These are phyloP conservation scores for Ogataea hybrid DNA, from an alignment of 1,139 yeast species.

Conservation along the genomic window DNA sequence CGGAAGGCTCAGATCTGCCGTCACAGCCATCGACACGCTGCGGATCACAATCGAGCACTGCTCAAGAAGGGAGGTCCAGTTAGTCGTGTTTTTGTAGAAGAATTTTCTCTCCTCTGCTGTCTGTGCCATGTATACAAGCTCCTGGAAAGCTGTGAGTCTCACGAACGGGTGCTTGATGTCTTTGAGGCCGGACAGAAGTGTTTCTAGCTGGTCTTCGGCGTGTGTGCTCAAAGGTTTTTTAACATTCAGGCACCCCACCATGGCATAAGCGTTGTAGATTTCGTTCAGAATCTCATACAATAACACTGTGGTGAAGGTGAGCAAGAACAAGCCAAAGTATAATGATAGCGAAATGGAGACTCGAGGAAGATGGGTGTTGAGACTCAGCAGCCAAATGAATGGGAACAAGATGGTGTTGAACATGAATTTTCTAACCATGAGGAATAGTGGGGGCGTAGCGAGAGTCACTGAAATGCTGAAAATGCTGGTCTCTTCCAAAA, in stretches of 20 bases:
- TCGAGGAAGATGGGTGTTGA: slow-evolving; percentile 38
- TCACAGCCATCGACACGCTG: slow-evolving; percentile 43
- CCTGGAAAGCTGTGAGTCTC: slow-evolving; percentile 71
- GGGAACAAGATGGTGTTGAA: slow-evolving; percentile 39
- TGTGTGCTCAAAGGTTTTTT: slow-evolving; percentile 66
- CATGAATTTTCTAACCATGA: slow-evolving; percentile 41
- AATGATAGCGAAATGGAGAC: slow-evolving; percentile 40
- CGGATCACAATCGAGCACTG: slow-evolving; percentile 58
- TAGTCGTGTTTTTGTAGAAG: slow-evolving; percentile 45
- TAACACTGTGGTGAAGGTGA: slow-evolving; percentile 41
- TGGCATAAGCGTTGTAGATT: slow-evolving; percentile 68
- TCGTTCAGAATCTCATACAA: slow-evolving; percentile 65
- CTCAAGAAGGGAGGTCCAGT: slow-evolving; percentile 57
- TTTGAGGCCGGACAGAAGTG: slow-evolving; percentile 71
- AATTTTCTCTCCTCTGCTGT: slow-evolving; percentile 47
- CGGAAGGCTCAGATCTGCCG: slow-evolving; percentile 27
- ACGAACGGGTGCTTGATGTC: slow-evolving; percentile 53
- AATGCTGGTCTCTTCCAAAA: slow-evolving; percentile 35
- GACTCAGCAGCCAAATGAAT: slow-evolving; percentile 29
- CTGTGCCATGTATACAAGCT: slow-evolving; percentile 60
- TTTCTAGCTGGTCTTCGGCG: slow-evolving; percentile 70
- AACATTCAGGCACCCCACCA: slow-evolving; percentile 80
- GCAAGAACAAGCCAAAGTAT: slow-evolving; percentile 37
- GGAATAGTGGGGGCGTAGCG: slow-evolving; percentile 48
- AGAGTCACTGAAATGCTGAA: slow-evolving; percentile 35